Evolutionary conservation across 2,329 filamentous ascomycete genomes (phyloP).

Genomic region (Orbilia brochopaga): DNA sequence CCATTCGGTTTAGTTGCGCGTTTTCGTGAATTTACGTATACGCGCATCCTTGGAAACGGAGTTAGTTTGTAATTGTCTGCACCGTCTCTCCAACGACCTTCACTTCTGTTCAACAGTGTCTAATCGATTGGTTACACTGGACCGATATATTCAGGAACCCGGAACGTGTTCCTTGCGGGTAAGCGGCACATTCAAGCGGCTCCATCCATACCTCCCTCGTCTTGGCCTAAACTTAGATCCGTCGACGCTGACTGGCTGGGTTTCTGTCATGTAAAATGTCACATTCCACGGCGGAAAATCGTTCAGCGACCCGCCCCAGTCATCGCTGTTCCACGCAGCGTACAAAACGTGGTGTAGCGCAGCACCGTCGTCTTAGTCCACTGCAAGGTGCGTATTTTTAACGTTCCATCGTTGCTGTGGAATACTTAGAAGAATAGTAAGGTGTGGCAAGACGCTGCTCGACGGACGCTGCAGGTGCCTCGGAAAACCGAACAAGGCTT

Average conservation of each 20-base stretch:
- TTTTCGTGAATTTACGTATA: too few relatives aligned
- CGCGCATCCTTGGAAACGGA: too few relatives aligned
- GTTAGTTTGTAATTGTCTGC: conserved; percentile 6
- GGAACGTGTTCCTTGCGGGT: conserved; percentile 19
- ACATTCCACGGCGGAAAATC: background rate
- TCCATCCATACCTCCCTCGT: conserved; percentile 3
- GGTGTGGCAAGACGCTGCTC: conserved; percentile 29
- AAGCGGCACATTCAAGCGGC: conserved; percentile 37
- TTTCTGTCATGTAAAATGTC: background rate
- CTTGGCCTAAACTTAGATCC: background rate
- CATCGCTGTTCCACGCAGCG: too few relatives aligned
- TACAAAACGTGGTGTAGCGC: too few relatives aligned
- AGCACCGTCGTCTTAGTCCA: too few relatives aligned
- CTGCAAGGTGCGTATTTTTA: too few relatives aligned
- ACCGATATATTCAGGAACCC: conserved; percentile 28
- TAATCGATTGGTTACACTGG: background rate
- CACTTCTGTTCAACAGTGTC: too few relatives aligned
- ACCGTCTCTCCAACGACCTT: background rate
- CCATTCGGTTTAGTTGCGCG: too few relatives aligned
- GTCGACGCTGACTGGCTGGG: background rate
- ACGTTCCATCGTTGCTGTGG: conserved; percentile 5
- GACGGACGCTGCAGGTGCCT: conserved; percentile 1
- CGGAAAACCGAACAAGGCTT: background rate
- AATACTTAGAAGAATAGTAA: conserved; percentile 15
- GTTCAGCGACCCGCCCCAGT: background rate